phyloP scores from a whole-genome alignment of 1,139 yeast species.

The Scheffersomyces parashehatae region DNA sequence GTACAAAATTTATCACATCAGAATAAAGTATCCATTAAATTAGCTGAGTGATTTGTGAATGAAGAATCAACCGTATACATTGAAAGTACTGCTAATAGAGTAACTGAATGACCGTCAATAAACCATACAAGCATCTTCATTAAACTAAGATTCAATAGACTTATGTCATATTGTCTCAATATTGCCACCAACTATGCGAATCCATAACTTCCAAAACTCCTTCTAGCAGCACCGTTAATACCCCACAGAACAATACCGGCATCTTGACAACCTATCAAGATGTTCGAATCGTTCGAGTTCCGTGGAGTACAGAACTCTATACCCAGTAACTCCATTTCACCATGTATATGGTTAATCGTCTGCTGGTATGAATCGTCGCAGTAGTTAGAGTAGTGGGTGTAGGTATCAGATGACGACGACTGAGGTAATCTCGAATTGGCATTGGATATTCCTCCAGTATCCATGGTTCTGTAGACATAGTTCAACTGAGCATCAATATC shows the following conservation, averaged over 20 bases:
- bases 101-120: too few species aligned
- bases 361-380: constrained; percentile 18
- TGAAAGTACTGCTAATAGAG: too few species aligned
- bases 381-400: constrained; percentile 9
- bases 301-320: constrained; percentile 31
- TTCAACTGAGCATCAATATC: constrained; percentile 12
- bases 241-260: constrained; percentile 49
- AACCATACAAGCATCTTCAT: too few species aligned
- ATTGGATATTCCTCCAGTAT: constrained; percentile 3
- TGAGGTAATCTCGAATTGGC: not conserved
- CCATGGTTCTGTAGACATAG: constrained; percentile 17
- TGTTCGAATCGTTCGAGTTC: constrained; percentile 24
- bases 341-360: constrained; percentile 38
- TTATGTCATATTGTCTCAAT: constrained; percentile 10
- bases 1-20: too few species aligned
- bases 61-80: too few species aligned
- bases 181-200: constrained; percentile 11
- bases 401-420: constrained; percentile 14
- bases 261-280: constrained; percentile 44
- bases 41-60: too few species aligned
- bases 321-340: constrained; percentile 49
- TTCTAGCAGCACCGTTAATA: constrained; percentile 39
- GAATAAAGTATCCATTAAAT: too few species aligned
- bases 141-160: too few species aligned
- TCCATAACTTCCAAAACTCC: constrained; percentile 41